Evolutionary conservation across 257 asterid species (phyloP).

Genomic region (Nicotiana knightiana): DNA sequence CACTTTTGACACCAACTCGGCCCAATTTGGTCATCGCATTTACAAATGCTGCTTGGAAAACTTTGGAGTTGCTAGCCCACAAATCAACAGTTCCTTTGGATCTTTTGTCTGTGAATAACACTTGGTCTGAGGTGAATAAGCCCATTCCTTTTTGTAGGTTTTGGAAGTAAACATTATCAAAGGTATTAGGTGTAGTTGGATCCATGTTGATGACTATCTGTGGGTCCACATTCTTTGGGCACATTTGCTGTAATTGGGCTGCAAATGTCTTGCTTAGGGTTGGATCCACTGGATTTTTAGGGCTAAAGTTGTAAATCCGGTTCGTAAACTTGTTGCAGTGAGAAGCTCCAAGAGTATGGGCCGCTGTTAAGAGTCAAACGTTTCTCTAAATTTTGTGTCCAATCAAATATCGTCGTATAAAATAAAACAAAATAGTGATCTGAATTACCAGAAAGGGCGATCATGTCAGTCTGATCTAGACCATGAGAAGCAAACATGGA

Average conservation of each 20-base stretch:
- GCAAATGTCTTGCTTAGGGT: conserved; percentile 57
- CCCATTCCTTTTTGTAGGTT: conserved; percentile 68
- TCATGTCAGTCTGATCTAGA: conserved; percentile 55
- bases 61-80: conserved; percentile 43
- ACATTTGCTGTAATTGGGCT: conserved; percentile 35
- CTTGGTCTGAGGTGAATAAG: conserved; percentile 79
- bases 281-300: conserved; percentile 55
- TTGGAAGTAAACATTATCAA: conserved; percentile 60
- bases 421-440: not conserved
- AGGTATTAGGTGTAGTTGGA: conserved; percentile 52
- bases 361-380: conserved; percentile 29
- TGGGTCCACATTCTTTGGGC: conserved; percentile 59
- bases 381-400: not conserved
- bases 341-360: conserved; percentile 80
- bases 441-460: conserved; percentile 71
- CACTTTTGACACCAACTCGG: conserved; percentile 71
- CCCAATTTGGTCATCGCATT: conserved; percentile 64
- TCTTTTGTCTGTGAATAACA: conserved; percentile 53
- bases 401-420: not conserved
- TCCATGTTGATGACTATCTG: conserved; percentile 65
- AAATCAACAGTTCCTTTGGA: conserved; percentile 35
- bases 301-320: conserved; percentile 61
- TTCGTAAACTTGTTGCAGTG: conserved; percentile 63
- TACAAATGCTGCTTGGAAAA: conserved; percentile 41
- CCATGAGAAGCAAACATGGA: conserved; percentile 55